A percentile compares a stretch with the other conserved stretches of the same genome.
Evolutionary conservation across 2,329 filamentous ascomycete species (phyloP).

Genomic region (Stagonosporopsis cucurbitacearum): DNA sequence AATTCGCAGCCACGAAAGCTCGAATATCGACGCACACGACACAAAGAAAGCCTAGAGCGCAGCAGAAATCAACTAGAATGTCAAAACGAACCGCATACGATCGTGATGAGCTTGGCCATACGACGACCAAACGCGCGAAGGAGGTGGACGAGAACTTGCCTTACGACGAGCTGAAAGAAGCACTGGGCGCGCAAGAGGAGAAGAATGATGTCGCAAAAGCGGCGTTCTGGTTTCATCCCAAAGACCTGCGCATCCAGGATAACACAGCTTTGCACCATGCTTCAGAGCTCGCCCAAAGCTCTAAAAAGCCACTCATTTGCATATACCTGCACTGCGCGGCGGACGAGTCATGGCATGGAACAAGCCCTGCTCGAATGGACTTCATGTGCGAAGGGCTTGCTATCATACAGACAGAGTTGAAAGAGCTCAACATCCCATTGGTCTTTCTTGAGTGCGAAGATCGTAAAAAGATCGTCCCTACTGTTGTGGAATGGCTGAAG

Average conservation of each 20-base stretch:
- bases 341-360: slow-evolving; percentile 60
- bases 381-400: slow-evolving; percentile 56
- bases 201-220: slow-evolving; percentile 51
- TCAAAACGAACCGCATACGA: slow-evolving; percentile 43
- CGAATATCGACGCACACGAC: slow-evolving; percentile 23
- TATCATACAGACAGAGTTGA: slow-evolving; percentile 55
- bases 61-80: slow-evolving; percentile 23
- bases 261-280: slow-evolving; percentile 58
- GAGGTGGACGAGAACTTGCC: slow-evolving; percentile 56
- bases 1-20: slow-evolving; percentile 1
- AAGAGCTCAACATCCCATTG: slow-evolving; percentile 58
- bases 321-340: slow-evolving; percentile 56
- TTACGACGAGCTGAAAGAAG: slow-evolving; percentile 50
- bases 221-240: slow-evolving; percentile 60
- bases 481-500: slow-evolving; percentile 53
- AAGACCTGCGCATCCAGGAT: slow-evolving; percentile 59
- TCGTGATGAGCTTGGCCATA: slow-evolving; percentile 49
- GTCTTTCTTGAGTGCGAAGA: slow-evolving; percentile 54
- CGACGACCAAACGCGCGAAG: slow-evolving; percentile 58
- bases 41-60: slow-evolving; percentile 12
- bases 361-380: slow-evolving; percentile 56
- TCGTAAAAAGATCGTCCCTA: slow-evolving; percentile 52
- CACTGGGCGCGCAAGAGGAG: slow-evolving; percentile 50
- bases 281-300: slow-evolving; percentile 54
- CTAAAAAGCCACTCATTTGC: slow-evolving; percentile 53